A percentile compares a stretch with the other conserved stretches of the same genome.
Conservation (phyloP, 345 rosid genomes). For the Mercurialis annua region DNA sequence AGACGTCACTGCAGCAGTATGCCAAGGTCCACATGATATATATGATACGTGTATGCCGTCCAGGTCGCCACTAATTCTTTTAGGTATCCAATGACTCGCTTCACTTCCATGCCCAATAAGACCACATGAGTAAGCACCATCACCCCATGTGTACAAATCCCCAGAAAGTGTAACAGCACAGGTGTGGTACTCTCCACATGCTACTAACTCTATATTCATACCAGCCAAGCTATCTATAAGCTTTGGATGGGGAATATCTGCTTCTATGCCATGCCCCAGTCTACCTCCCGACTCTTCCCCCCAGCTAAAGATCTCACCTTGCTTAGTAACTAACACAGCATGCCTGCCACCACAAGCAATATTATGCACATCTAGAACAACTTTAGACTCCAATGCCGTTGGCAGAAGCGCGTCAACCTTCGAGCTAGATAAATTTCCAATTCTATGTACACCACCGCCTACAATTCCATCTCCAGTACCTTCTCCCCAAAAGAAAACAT, state of each 20-base stretch:
- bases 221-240: constrained; percentile 59
- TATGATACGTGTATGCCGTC: constrained; percentile 52
- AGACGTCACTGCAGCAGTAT: constrained; percentile 74
- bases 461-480: constrained; percentile 55
- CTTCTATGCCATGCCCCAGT: constrained; percentile 80
- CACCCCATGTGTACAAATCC: constrained; percentile 94
- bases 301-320: constrained; percentile 90
- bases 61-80: constrained; percentile 52
- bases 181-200: constrained; percentile 86
- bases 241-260: constrained; percentile 56
- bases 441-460: constrained; percentile 44
- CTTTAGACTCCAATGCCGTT: constrained; percentile 64
- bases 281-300: constrained; percentile 84
- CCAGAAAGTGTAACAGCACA: constrained; percentile 75
- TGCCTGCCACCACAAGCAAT: constrained; percentile 85
- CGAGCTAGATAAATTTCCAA: constrained; percentile 29
- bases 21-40: constrained; percentile 87
- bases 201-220: constrained; percentile 57
- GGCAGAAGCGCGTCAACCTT: constrained; percentile 63
- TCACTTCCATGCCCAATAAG: constrained; percentile 82
- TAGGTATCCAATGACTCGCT: constrained; percentile 76
- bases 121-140: constrained; percentile 59
- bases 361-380: constrained; percentile 62
- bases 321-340: constrained; percentile 73
- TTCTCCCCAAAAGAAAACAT: constrained; percentile 94